Base-by-base conservation (phyloP, 2,329 filamentous ascomycete species). In the Dactylellina leptospora region DNA sequence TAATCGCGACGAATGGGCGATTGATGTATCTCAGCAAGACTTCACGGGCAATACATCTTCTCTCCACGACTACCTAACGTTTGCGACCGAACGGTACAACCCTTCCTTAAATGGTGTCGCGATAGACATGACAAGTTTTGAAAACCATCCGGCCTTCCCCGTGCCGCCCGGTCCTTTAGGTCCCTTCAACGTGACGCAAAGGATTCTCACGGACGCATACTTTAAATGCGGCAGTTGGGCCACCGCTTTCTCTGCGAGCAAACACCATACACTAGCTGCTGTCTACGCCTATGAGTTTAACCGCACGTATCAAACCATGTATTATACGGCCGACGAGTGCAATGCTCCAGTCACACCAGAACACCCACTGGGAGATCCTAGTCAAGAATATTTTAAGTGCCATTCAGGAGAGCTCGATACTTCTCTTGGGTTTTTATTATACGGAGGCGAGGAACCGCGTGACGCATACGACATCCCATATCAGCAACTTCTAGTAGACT, bases 301-400 rank as follows among this genome's bases (percentile, higher is more conserved):
- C 74, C 76, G 81, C 44, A 82, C 79, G 3, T 82, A 81, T 75
- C 80, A 78, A 62, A 76, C 76, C 5, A 20, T 62, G 1, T 73
- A 76, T 1, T 77, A 76, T 76, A 78, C 77, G 10, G 73, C 74
- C 11, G 66, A 76, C 0, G 77, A 76, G 76, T 81, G 79, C 73
- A 74, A 73, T 30, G 75, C 79, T n/a, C 76, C 77, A 2, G 64
- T 74, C 18, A 78, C 78, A 0, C 64, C 74, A 1, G 64, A 64
- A 0, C 75, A 76, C 6, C 80, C 79, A 13, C 61, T 79, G 55
- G 79, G 79, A n/a, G 78, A 81, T 60, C 79, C 80, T 1, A 74
- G 77, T 18, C 42, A 58, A 4, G 80, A 82, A 61, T 82, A 82
- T 75, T 79, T 78, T 74, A 81, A 81, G 73, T 82, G 81, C 75